Base-by-base conservation (phyloP, 2,329 filamentous ascomycete species). In the Chaetomium sp. region DNA sequence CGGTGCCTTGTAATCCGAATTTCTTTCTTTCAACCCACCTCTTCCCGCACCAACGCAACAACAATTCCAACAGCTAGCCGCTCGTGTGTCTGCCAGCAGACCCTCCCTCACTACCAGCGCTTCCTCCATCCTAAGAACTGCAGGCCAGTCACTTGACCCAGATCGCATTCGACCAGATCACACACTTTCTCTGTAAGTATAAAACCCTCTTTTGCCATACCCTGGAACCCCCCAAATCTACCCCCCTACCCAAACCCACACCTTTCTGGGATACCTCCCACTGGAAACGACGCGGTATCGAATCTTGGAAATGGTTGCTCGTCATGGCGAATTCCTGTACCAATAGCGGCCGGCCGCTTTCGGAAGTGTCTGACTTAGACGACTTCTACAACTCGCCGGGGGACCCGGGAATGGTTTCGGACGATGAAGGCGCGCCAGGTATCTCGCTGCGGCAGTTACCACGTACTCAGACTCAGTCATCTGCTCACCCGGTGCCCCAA, bases 131-230 rank as follows among this genome's bases (percentile, higher is more conserved):
- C 27, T 35, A 41, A 50, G n/a, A 49, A 54, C 59, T 60, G 59
- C 59, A 46, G 59, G 56, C 19, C 59, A 60, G 59, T 59, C 42
- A 8, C 37, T 33, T 42, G 10, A 37, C 51, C 55, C 44, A 46
- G 19, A 27, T 27, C 19, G 19, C 19, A 27, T 3, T 27, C 19
- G 19, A 27, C 19, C 19, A 27, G 54, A 60, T 32, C 49, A 57
- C 45, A 57, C 45, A 52, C 52, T 40, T 44, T 57, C 45, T 57
- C 49, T 60, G 59, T 60, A 60, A 58, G 59, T 60, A 53, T 37
- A 44, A n/a, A 44, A 54, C 49, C 42, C 4, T n/a, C 6, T 7
- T 6, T 4, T 19, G 8, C 34, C 42, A 9, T 34, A 6, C n/a
- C 27, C 33, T 38, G 42, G 19, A 41, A 10, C 8, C 6, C 19